Evolutionary conservation across 2,329 filamentous ascomycete species (phyloP).

Genomic region (Fusarium buxicola): DNA sequence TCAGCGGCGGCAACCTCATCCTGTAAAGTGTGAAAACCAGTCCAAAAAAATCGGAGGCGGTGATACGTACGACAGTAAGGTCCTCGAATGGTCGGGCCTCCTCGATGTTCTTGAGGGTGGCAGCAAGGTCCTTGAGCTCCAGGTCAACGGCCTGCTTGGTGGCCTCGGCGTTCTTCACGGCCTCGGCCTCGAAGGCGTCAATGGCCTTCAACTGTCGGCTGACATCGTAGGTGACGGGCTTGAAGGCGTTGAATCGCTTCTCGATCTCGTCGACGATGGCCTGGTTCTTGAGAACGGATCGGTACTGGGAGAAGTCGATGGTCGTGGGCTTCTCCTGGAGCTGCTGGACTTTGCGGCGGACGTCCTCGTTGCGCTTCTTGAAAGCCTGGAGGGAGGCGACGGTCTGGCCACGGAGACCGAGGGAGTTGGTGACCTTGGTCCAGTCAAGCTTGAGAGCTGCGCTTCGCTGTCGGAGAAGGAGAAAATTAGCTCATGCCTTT

Average conservation of each 20-base stretch:
- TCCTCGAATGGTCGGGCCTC: slow-evolving; percentile 95
- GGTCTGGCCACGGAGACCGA: slow-evolving; percentile 96
- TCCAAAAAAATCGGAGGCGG: background rate
- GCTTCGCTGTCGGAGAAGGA: slow-evolving; percentile 77
- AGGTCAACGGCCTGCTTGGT: slow-evolving; percentile 97
- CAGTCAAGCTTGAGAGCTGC: slow-evolving; percentile 99
- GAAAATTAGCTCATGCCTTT: slow-evolving; percentile 66
- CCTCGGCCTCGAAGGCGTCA: slow-evolving; percentile 97
- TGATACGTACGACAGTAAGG: slow-evolving; percentile 88
- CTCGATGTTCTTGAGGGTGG: slow-evolving; percentile 98
- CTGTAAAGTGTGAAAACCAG: slow-evolving; percentile 60
- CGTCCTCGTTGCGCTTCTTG: slow-evolving; percentile 99
- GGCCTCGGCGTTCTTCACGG: slow-evolving; percentile 94
- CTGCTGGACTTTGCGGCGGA: slow-evolving; percentile 88
- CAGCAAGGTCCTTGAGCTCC: slow-evolving; percentile 92
- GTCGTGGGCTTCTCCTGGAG: slow-evolving; percentile 86
- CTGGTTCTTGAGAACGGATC: slow-evolving; percentile 92
- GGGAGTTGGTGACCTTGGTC: slow-evolving; percentile 92
- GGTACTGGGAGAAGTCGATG: slow-evolving; percentile 96
- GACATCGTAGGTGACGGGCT: slow-evolving; percentile 94
- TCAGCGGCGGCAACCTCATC: slow-evolving; percentile 95
- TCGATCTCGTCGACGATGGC: slow-evolving; percentile 96
- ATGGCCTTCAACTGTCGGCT: slow-evolving; percentile 96
- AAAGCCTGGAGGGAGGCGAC: slow-evolving; percentile 91
- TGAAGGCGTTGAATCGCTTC: slow-evolving; percentile 91